Evolutionary conservation across 495 filamentous ascomycete genomes (phyloP).

Genomic region (Penicillium bialowiezense): DNA sequence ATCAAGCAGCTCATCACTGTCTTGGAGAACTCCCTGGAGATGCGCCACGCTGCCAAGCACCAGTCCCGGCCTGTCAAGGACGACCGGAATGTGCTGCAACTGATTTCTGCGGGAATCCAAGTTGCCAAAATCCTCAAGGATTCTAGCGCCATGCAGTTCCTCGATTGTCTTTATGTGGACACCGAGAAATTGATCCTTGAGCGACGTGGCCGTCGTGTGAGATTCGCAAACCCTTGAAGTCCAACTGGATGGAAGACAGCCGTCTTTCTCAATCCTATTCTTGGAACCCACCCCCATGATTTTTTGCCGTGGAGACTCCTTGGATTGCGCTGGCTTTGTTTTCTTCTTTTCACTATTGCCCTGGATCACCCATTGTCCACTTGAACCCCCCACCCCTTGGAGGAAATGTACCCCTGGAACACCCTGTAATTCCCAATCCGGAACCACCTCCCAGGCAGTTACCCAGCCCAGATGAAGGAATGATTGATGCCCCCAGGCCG

Average conservation of each 20-base stretch:
- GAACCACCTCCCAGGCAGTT: neutral
- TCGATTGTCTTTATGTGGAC: conserved; percentile 67
- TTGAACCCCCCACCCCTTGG: neutral
- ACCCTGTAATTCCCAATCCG: neutral
- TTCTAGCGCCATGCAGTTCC: conserved; percentile 72
- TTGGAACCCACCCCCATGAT: neutral
- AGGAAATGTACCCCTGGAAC: neutral
- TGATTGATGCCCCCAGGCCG: neutral
- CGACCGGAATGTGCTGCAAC: conserved; percentile 82
- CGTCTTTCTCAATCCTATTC: neutral
- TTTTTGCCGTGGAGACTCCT: neutral
- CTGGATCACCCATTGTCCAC: neutral
- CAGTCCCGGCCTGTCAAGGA: conserved; percentile 82
- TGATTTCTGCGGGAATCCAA: conserved; percentile 81
- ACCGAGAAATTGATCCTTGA: conserved; percentile 76
- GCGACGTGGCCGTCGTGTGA: conserved; percentile 44
- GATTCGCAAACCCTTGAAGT: conserved; percentile 45
- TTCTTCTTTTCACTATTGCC: neutral
- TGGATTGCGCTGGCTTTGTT: neutral
- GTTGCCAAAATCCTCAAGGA: conserved; percentile 85
- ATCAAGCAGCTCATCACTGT: conserved; percentile 86
- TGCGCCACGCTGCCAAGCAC: conserved; percentile 81
- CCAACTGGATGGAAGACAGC: conserved; percentile 5
- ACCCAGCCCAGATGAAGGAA: neutral
- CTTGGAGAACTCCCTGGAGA: conserved; percentile 78